A percentile compares a stretch with the other conserved stretches of the same genome.
phyloP scores from a whole-genome alignment of 169 alveolate genomes.

The Plasmodium sp. region DNA sequence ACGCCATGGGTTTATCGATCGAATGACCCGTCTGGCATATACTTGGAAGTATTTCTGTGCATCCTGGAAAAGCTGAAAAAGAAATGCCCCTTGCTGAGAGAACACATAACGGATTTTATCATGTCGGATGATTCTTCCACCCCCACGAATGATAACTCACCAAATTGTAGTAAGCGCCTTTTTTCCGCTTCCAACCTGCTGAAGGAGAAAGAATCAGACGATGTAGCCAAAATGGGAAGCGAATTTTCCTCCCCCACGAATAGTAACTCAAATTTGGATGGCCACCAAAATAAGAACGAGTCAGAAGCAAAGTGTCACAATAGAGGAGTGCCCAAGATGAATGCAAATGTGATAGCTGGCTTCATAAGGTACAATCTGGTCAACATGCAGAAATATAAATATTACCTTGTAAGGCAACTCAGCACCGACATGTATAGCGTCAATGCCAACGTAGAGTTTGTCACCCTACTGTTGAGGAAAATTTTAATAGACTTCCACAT shows the following conservation, averaged over 20 bases:
- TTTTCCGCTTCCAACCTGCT: neutral
- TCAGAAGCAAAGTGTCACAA: neutral
- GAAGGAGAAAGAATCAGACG: neutral
- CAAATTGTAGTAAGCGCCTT: neutral
- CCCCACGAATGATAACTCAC: neutral
- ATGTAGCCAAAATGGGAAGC: neutral
- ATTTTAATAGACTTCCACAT: conserved; percentile 68
- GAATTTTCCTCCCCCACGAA: neutral
- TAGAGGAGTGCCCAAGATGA: conserved; percentile 8
- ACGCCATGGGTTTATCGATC: conserved; percentile 2
- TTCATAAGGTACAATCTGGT: conserved; percentile 56
- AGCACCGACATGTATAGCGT: neutral
- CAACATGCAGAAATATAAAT: conserved; percentile 53
- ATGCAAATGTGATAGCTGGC: conserved; percentile 56
- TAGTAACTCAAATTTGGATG: neutral
- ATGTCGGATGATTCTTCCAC: neutral
- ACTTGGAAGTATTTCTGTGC: conserved; percentile 74
- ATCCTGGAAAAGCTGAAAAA: conserved; percentile 67
- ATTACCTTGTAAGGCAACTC: conserved; percentile 24
- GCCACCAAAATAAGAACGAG: neutral
- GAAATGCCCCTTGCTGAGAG: conserved; percentile 48
- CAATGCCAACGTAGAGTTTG: conserved; percentile 3
- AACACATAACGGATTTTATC: conserved; percentile 44
- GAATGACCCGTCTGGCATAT: conserved; percentile 38
- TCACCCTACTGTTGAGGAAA: conserved; percentile 8